Evolutionary conservation across 2,329 filamentous ascomycete species (phyloP).

Genomic region (Fusarium foetens): DNA sequence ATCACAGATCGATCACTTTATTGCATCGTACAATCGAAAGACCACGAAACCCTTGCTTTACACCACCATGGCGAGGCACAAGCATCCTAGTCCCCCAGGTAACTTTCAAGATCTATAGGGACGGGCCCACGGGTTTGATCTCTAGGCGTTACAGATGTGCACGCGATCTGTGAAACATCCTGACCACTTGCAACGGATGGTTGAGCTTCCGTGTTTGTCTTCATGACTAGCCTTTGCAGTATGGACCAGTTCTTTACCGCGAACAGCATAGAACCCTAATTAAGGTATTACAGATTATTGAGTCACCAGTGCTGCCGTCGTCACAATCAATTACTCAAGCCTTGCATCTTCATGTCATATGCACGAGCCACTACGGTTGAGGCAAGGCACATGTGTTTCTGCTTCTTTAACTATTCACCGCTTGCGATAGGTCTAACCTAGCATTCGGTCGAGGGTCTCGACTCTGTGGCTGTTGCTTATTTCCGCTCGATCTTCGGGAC

Average conservation of each 20-base stretch:
- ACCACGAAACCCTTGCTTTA: background rate
- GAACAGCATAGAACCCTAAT: background rate
- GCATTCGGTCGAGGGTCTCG: background rate
- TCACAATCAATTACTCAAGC: background rate
- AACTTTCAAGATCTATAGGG: background rate
- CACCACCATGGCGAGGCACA: background rate
- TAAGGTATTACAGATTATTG: background rate
- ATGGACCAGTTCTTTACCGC: background rate
- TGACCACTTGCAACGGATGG: background rate
- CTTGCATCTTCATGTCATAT: background rate
- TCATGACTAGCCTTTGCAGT: background rate
- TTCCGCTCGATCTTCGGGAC: slow-evolving; percentile 15
- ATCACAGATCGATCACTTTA: background rate
- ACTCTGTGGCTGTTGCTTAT: background rate
- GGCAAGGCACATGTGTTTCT: background rate
- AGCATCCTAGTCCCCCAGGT: background rate
- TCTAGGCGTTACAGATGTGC: background rate
- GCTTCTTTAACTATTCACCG: background rate
- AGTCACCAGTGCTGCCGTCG: background rate
- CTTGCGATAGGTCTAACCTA: background rate
- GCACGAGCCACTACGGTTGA: background rate
- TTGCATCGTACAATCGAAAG: background rate
- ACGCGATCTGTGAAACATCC: background rate
- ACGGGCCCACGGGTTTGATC: background rate
- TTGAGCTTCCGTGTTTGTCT: slow-evolving; percentile 2